A percentile compares a stretch with the other conserved stretches of the same genome.
Conservation (phyloP, 2,329 filamentous ascomycete species). For the Chrysosporium keratinophilum region DNA sequence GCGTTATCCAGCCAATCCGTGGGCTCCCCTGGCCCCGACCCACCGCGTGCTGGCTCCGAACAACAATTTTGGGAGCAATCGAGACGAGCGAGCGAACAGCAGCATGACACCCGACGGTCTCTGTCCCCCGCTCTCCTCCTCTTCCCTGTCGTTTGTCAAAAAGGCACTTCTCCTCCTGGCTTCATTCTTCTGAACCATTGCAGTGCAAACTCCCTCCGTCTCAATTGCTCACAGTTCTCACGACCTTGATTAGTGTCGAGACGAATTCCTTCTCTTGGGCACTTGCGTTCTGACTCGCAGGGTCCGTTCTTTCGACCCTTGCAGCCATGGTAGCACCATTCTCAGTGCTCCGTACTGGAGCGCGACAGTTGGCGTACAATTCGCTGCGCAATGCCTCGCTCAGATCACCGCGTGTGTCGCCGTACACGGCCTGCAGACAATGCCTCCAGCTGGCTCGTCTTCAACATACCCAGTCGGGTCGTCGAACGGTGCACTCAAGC, state of each 20-base stretch:
- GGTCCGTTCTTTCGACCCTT: neutral
- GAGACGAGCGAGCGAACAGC: neutral
- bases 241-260: constrained; percentile 2
- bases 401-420: constrained; percentile 18
- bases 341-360: constrained; percentile 15
- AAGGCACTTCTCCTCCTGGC: neutral
- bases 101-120: neutral
- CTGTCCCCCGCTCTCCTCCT: neutral
- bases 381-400: constrained; percentile 7
- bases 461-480: constrained; percentile 7
- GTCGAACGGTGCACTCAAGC: constrained; percentile 61
- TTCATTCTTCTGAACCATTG: neutral
- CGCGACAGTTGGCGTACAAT: constrained; percentile 12
- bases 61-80: neutral
- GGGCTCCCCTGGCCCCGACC: neutral
- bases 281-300: neutral
- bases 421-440: constrained; percentile 25
- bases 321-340: constrained; percentile 16
- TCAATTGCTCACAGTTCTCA: neutral
- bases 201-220: neutral
- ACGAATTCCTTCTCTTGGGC: neutral
- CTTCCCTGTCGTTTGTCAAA: neutral
- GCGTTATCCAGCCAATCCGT: constrained; percentile 7
- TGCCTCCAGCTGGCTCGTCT: constrained; percentile 24
- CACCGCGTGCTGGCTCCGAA: neutral